These are phyloP conservation scores for Gnomoniopsis sp. DNA, from an alignment of 2,329 filamentous ascomycete species.

Conservation along the genomic window DNA sequence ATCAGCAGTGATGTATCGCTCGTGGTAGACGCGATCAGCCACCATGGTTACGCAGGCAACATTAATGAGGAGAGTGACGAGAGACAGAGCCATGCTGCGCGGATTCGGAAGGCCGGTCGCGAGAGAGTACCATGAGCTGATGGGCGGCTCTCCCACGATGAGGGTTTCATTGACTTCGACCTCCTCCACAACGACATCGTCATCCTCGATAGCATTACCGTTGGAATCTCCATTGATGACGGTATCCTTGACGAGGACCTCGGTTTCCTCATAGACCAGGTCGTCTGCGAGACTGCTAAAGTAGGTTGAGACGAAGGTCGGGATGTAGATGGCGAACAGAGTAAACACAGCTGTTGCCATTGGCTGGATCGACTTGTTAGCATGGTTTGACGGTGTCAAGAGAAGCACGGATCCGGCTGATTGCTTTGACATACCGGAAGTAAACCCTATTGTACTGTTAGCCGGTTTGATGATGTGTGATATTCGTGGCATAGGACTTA, in stretches of 20 bases:
- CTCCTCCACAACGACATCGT: constrained; percentile 41
- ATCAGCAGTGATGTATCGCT: constrained; percentile 66
- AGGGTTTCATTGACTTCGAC: constrained; percentile 64
- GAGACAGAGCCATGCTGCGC: constrained; percentile 62
- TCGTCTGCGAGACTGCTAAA: constrained; percentile 54
- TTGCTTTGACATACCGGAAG: constrained; percentile 30
- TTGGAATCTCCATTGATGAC: constrained; percentile 21
- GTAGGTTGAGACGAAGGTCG: constrained; percentile 60
- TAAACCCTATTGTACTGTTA: constrained; percentile 26
- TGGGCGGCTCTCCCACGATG: constrained; percentile 53
- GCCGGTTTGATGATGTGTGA: neutral
- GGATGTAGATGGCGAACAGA: constrained; percentile 62
- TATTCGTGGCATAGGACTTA: constrained; percentile 29
- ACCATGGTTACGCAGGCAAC: constrained; percentile 63
- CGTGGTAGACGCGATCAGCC: constrained; percentile 75
- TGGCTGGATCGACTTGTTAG: constrained; percentile 9
- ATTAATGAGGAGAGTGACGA: constrained; percentile 71
- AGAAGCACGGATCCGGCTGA: no score
- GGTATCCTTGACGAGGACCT: constrained; percentile 51
- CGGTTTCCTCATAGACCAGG: constrained; percentile 58
- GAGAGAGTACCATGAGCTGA: constrained; percentile 61
- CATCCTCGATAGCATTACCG: constrained; percentile 24
- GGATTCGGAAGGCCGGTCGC: constrained; percentile 74
- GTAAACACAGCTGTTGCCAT: constrained; percentile 46
- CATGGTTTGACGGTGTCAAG: neutral